Percentiles rank a stretch among this genome's conserved stretches.
Evolutionary conservation across 768 basidiomycete genomes (phyloP).

Genomic region (Amanita pseudoporphyria): DNA sequence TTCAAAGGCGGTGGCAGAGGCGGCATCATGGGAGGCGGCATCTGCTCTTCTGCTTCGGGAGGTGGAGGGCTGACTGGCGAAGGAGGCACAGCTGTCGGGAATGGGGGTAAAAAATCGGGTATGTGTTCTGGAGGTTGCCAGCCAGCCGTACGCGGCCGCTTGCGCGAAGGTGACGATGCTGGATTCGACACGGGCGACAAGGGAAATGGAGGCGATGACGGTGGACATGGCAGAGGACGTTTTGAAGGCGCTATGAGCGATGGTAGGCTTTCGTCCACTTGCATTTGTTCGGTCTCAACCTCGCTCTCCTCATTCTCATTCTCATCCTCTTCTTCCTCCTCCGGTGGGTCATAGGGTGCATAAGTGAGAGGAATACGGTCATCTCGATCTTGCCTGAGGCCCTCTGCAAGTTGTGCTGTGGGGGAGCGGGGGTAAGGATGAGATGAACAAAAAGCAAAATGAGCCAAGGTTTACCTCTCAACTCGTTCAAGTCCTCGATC

Average conservation of each 20-base stretch:
- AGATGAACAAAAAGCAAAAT: conserved; percentile 10
- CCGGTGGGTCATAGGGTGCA: conserved; percentile 23
- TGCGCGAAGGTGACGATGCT: conserved; percentile 39
- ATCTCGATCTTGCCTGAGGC: conserved; percentile 43
- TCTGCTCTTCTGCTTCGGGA: conserved; percentile 25
- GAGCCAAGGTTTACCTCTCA: conserved; percentile 46
- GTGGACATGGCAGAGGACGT: conserved; percentile 2
- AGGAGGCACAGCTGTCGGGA: conserved; percentile 36
- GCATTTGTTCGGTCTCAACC: conserved; percentile 25
- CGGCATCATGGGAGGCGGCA: conserved; percentile 16
- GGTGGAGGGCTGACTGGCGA: conserved; percentile 18
- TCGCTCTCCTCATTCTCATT: conserved; percentile 17
- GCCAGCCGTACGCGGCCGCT: conserved; percentile 43
- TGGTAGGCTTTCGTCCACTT: conserved; percentile 17
- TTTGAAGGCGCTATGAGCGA: conserved; percentile 15
- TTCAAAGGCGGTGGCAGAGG: conserved; percentile 1
- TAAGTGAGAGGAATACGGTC: conserved; percentile 48
- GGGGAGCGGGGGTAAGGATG: conserved; percentile 17
- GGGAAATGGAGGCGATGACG: conserved; percentile 33
- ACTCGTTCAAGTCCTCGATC: conserved; percentile 64
- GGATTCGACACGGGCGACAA: conserved; percentile 51
- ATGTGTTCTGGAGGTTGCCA: conserved; percentile 60
- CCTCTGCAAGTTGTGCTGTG: conserved; percentile 50
- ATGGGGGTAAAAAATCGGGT: conserved; percentile 60
- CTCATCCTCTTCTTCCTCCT: conserved; percentile 14